Evolutionary conservation across 2,329 filamentous ascomycete genomes (phyloP).

Genomic region (Calonectria hongkongensis): DNA sequence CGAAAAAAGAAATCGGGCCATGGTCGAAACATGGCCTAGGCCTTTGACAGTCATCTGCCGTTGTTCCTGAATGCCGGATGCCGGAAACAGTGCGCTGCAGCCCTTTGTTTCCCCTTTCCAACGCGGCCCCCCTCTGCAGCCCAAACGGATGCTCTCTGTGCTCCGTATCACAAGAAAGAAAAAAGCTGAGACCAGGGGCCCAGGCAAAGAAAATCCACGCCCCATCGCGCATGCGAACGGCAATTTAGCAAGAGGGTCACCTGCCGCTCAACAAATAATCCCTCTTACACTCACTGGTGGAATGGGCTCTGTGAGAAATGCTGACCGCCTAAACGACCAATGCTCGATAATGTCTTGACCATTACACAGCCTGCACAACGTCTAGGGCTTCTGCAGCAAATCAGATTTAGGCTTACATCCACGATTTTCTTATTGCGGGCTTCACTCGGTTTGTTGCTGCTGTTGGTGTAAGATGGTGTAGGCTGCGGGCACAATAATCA

Average conservation of each 20-base stretch:
- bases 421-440: constrained; percentile 24
- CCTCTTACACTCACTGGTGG: constrained; percentile 28
- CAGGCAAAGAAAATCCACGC: constrained; percentile 39
- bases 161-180: constrained; percentile 19
- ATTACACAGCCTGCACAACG: constrained; percentile 10
- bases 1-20: constrained; percentile 29
- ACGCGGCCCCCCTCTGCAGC: constrained; percentile 18
- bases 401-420: constrained; percentile 26
- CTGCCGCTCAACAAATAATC: constrained; percentile 47
- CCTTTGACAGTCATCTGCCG: constrained; percentile 22
- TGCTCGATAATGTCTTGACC: constrained; percentile 34
- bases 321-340: constrained; percentile 52
- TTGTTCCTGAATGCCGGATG: constrained; percentile 9
- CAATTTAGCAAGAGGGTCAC: constrained; percentile 49
- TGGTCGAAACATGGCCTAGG: constrained; percentile 35
- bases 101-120: constrained; percentile 20
- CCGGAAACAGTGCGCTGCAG: constrained; percentile 17
- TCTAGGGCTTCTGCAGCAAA: constrained; percentile 35
- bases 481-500: constrained; percentile 15
- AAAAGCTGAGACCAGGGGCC: constrained; percentile 50
- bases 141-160: constrained; percentile 13
- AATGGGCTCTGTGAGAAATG: constrained; percentile 42
- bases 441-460: background rate
- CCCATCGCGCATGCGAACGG: constrained; percentile 44
- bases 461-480: constrained; percentile 21